These are phyloP conservation scores for Stephanodiscus minutulus DNA, from an alignment of 108 stramenopile species.

Conservation along the genomic window DNA sequence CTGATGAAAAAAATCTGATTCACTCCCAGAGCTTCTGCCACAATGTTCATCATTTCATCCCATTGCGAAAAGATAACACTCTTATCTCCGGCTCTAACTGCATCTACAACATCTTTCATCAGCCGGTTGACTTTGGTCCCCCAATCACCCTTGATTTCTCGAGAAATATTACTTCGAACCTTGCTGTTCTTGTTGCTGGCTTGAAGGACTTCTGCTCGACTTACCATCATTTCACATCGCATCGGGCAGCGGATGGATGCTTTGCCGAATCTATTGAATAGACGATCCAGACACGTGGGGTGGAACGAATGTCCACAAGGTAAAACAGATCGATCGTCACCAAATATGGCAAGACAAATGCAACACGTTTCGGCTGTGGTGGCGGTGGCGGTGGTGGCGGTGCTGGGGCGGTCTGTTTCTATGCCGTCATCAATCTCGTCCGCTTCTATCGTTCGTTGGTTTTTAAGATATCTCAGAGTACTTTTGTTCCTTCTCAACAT, in stretches of 20 bases:
- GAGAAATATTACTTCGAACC: slow-evolving; percentile 46
- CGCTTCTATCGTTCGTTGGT: slow-evolving; percentile 39
- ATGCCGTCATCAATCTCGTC: neutral
- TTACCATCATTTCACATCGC: slow-evolving; percentile 50
- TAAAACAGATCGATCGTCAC: slow-evolving; percentile 65
- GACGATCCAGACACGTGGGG: slow-evolving; percentile 49
- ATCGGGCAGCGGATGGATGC: slow-evolving; percentile 47
- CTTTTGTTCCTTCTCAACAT: slow-evolving; percentile 57
- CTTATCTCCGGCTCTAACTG: slow-evolving; percentile 64
- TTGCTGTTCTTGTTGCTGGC: slow-evolving; percentile 53
- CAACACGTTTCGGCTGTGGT: slow-evolving; percentile 42
- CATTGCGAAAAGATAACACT: slow-evolving; percentile 78
- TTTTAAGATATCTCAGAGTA: slow-evolving; percentile 67
- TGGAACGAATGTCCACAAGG: slow-evolving; percentile 80
- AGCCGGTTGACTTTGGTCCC: slow-evolving; percentile 75
- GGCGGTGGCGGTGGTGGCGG: slow-evolving; percentile 5
- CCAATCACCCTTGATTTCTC: slow-evolving; percentile 69
- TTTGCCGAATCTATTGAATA: slow-evolving; percentile 38
- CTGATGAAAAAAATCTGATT: slow-evolving; percentile 56
- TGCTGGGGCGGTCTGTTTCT: neutral
- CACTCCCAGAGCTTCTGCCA: slow-evolving; percentile 56
- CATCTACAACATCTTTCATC: slow-evolving; percentile 57
- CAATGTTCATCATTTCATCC: slow-evolving; percentile 88
- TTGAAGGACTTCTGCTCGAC: slow-evolving; percentile 53
- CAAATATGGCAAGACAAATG: slow-evolving; percentile 60